Evolutionary conservation across 2,329 filamentous ascomycete species (phyloP).

Genomic region (Colletotrichum orchidophilum): DNA sequence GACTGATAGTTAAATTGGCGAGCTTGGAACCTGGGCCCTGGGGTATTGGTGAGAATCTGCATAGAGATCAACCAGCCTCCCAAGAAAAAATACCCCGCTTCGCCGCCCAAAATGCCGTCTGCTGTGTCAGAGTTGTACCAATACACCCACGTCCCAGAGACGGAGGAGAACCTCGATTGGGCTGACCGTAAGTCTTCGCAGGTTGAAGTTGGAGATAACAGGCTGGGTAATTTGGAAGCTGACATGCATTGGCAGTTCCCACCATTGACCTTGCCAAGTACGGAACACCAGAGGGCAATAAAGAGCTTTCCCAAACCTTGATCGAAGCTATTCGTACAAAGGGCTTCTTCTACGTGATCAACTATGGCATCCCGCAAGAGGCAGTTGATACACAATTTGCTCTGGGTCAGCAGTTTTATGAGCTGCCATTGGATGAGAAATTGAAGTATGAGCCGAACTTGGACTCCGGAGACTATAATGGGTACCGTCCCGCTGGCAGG

Average conservation of each 20-base stretch:
- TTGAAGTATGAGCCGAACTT: constrained; percentile 61
- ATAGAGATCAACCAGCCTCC: background rate
- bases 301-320: constrained; percentile 39
- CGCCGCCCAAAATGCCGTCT: constrained; percentile 42
- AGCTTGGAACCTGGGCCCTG: constrained; percentile 17
- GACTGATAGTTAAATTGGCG: constrained; percentile 23
- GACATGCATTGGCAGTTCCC: constrained; percentile 36
- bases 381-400: constrained; percentile 68
- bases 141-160: constrained; percentile 48
- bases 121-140: constrained; percentile 43
- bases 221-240: constrained; percentile 15
- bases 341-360: constrained; percentile 68
- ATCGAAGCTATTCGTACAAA: constrained; percentile 47
- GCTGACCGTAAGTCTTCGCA: constrained; percentile 42
- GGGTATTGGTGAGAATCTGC: background rate
- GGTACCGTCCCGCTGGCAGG: constrained; percentile 60
- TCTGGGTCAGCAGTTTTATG: constrained; percentile 62
- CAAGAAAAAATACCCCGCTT: constrained; percentile 7
- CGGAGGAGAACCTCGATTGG: constrained; percentile 48
- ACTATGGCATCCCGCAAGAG: constrained; percentile 68
- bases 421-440: constrained; percentile 67
- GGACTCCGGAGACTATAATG: constrained; percentile 64
- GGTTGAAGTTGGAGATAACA: background rate
- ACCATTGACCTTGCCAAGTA: constrained; percentile 47
- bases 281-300: constrained; percentile 43